phyloP scores from a whole-genome alignment of 805 yeast genomes.

The Hanseniaspora nectarophila region DNA sequence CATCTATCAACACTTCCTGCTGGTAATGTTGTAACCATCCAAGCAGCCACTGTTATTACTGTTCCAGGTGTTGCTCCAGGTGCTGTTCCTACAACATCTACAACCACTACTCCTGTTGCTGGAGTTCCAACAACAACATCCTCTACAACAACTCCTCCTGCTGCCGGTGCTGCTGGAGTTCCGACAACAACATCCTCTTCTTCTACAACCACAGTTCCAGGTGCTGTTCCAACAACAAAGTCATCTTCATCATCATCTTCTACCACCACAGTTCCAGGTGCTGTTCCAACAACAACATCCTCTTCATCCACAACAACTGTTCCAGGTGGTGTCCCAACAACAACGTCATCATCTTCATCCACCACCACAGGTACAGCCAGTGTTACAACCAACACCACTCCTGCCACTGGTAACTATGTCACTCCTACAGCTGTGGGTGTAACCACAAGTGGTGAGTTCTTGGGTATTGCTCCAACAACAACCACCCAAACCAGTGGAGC shows the following conservation, averaged over 20 bases:
- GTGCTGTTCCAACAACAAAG: no score
- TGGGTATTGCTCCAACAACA: constrained; percentile 1
- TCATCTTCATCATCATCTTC: no score
- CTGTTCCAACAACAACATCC: no score
- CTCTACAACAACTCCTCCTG: neutral
- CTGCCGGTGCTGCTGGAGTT: neutral
- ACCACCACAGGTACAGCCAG: constrained; percentile 23
- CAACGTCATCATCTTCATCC: constrained; percentile 18
- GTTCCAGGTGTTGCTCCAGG: constrained; percentile 20
- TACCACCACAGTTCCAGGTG: no score
- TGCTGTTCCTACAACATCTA: constrained; percentile 8
- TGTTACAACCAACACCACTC: constrained; percentile 26
- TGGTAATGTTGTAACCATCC: constrained; percentile 10
- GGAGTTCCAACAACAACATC: neutral
- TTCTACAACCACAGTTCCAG: no score
- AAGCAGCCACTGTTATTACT: constrained; percentile 15
- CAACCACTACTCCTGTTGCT: neutral
- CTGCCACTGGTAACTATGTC: no score
- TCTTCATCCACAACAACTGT: neutral
- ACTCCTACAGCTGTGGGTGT: constrained; percentile 16
- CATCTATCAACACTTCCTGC: constrained; percentile 18
- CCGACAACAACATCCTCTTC: neutral
- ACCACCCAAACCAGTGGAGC: neutral
- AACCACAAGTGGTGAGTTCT: constrained; percentile 8
- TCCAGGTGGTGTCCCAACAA: constrained; percentile 9